These are phyloP conservation scores for Penicillium palitans DNA, from an alignment of 2,329 filamentous ascomycete genomes.

Conservation along the genomic window DNA sequence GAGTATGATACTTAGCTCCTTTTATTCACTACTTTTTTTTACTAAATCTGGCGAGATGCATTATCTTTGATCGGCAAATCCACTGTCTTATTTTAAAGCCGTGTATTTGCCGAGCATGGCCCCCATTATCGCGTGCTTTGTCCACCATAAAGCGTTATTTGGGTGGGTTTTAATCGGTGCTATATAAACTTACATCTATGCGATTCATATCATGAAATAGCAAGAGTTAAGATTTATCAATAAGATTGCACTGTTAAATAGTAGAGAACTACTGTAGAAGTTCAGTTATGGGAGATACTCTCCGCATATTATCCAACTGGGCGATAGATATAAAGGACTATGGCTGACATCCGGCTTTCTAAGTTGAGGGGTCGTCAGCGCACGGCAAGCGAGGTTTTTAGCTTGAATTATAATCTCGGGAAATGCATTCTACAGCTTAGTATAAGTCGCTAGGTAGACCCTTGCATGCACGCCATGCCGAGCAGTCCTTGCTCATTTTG, in stretches of 20 bases:
- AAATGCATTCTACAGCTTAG: not conserved
- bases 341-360: not conserved
- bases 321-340: not conserved
- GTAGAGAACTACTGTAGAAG: not conserved
- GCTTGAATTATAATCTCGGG: not conserved
- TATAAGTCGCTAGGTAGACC: not conserved
- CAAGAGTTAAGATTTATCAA: not conserved
- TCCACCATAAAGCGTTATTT: not conserved
- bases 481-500: not conserved
- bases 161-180: not conserved
- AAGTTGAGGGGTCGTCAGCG: not conserved
- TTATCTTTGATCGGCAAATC: not conserved
- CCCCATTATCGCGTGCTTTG: not conserved
- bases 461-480: not conserved
- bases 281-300: too few species aligned
- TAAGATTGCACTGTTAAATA: not conserved
- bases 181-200: not conserved
- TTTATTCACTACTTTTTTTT: not conserved
- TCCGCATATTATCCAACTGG: not conserved
- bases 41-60: not conserved
- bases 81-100: not conserved
- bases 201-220: not conserved
- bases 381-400: not conserved
- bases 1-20: not conserved
- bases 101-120: not conserved